These are phyloP conservation scores for Candida vartiovaarae DNA, from an alignment of 805 yeast species.

Conservation along the genomic window DNA sequence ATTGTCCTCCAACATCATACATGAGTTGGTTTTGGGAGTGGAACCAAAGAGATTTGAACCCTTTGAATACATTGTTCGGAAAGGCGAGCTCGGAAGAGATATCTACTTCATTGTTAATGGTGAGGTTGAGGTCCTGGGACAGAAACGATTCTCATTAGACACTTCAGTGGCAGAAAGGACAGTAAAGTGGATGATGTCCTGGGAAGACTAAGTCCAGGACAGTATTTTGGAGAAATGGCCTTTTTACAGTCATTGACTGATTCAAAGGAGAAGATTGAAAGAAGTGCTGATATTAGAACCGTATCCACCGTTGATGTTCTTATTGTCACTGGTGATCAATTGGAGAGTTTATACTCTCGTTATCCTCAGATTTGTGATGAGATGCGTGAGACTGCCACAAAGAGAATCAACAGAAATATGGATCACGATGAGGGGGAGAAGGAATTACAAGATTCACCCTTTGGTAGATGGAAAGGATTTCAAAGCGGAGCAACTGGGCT, in stretches of 20 bases:
- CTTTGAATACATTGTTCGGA: slow-evolving; percentile 52
- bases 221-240: slow-evolving; percentile 75
- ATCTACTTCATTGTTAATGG: slow-evolving; percentile 64
- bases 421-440: slow-evolving; percentile 8
- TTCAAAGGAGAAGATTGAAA: slow-evolving; percentile 18
- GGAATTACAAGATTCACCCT: slow-evolving; percentile 10
- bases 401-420: slow-evolving; percentile 33
- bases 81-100: slow-evolving; percentile 55
- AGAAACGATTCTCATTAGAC: slow-evolving; percentile 22
- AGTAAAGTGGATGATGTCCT: slow-evolving; percentile 33
- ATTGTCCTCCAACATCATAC: slow-evolving; percentile 52
- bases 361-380: slow-evolving; percentile 55
- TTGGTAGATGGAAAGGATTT: slow-evolving; percentile 22
- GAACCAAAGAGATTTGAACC: slow-evolving; percentile 48
- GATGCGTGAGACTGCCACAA: slow-evolving; percentile 53
- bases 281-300: slow-evolving; percentile 63
- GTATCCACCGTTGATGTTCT: slow-evolving; percentile 53
- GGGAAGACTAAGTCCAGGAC: slow-evolving; percentile 55
- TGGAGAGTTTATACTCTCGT: slow-evolving; percentile 46
- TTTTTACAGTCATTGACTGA: slow-evolving; percentile 43
- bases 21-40: slow-evolving; percentile 55
- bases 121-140: slow-evolving; percentile 58
- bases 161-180: slow-evolving; percentile 14
- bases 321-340: slow-evolving; percentile 47
- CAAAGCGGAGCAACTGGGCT: slow-evolving; percentile 3